A percentile compares a stretch with the other conserved stretches of the same genome.
These are phyloP conservation scores for Fraxinus quadrangulata DNA, from an alignment of 257 asterid genomes.

Conservation along the genomic window DNA sequence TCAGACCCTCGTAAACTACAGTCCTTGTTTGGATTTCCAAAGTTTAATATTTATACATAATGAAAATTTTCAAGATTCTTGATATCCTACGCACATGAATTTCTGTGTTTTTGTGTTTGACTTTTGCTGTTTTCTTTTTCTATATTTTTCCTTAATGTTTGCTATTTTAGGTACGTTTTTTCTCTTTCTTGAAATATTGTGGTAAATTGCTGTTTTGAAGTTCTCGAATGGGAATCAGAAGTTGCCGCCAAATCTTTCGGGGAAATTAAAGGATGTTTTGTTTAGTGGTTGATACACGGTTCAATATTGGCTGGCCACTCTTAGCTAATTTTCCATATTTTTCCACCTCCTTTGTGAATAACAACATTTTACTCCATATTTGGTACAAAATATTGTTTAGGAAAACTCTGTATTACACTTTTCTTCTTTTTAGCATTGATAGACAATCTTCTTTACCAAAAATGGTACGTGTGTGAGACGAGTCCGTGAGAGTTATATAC, in stretches of 20 bases:
- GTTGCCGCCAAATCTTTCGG: conserved; percentile 62
- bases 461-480: too few relatives aligned
- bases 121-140: conserved; percentile 8
- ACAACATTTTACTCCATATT: not conserved
- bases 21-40: conserved; percentile 31
- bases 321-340: not conserved
- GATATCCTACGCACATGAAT: conserved; percentile 48
- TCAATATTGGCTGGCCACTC: conserved; percentile 24
- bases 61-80: conserved; percentile 27
- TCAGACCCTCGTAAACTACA: conserved; percentile 17
- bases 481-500: too few relatives aligned
- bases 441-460: too few relatives aligned
- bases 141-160: conserved; percentile 3
- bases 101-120: conserved; percentile 41
- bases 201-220: conserved; percentile 11
- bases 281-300: conserved; percentile 26
- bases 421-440: too few relatives aligned
- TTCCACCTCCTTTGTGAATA: not conserved
- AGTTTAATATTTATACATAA: conserved; percentile 7
- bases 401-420: too few relatives aligned
- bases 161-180: not conserved
- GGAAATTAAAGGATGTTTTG: conserved; percentile 15
- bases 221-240: conserved; percentile 39
- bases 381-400: not conserved
- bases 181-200: not conserved